phyloP scores from a whole-genome alignment of 2,329 filamentous ascomycete genomes.

The Colletotrichum lupini region DNA sequence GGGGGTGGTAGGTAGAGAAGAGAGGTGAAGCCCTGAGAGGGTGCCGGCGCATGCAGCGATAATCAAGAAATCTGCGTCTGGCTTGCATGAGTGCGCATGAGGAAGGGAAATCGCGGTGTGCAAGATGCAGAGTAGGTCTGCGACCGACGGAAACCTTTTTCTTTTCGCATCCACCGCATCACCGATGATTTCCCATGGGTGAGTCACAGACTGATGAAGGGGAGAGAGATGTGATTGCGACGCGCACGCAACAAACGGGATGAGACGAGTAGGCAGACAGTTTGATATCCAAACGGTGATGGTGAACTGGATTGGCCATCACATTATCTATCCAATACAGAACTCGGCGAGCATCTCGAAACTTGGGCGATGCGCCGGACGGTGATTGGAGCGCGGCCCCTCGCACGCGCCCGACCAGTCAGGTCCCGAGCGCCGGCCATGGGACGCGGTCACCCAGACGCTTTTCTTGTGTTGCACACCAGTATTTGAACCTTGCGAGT shows the following conservation, averaged over 20 bases:
- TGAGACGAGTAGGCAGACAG: background rate
- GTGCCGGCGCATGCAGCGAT: conserved; percentile 1
- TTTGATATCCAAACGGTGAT: background rate
- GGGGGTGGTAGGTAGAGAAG: background rate
- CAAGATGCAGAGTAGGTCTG: background rate
- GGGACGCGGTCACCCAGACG: conserved; percentile 9
- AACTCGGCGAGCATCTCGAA: background rate
- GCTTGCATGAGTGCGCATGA: background rate
- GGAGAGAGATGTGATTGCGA: background rate
- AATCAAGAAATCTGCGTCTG: background rate
- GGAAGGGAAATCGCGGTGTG: conserved; percentile 1
- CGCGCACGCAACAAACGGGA: background rate
- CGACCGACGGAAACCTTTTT: background rate
- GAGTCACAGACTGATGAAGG: background rate
- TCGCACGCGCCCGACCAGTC: conserved; percentile 22
- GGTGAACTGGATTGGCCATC: background rate
- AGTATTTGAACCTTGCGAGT: background rate
- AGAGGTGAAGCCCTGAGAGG: background rate
- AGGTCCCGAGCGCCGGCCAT: conserved; percentile 27
- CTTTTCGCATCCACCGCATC: background rate
- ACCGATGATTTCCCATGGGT: background rate
- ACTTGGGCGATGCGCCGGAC: conserved; percentile 23
- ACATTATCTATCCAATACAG: background rate
- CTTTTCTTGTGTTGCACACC: background rate
- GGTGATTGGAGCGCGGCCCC: conserved; percentile 29